Evolutionary conservation across 2,329 filamentous ascomycete species (phyloP).

Genomic region (Colletotrichum limetticola): DNA sequence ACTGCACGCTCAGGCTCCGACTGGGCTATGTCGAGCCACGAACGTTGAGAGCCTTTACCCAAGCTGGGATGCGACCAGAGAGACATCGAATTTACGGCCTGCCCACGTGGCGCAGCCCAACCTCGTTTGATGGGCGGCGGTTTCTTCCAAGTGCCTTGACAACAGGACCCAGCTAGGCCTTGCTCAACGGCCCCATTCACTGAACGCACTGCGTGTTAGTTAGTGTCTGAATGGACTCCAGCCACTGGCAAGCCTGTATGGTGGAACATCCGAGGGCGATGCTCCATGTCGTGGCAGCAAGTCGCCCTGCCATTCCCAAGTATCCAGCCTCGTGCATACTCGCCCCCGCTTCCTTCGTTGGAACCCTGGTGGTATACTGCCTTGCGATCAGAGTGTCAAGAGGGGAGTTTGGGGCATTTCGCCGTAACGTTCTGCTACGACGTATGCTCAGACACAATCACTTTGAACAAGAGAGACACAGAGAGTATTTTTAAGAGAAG

Average conservation of each 20-base stretch:
- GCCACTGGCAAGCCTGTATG: slow-evolving; percentile 24
- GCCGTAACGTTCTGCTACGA: neutral
- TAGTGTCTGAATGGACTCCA: neutral
- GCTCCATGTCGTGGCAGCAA: slow-evolving; percentile 15
- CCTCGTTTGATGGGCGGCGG: slow-evolving; percentile 2
- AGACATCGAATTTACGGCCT: neutral
- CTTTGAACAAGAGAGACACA: neutral
- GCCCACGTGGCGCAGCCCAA: slow-evolving; percentile 29
- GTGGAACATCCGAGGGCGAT: slow-evolving; percentile 3
- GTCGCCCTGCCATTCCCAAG: slow-evolving; percentile 10
- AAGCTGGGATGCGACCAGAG: neutral
- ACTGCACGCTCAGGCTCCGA: too few relatives aligned
- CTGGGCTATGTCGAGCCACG: neutral
- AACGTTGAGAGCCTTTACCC: neutral
- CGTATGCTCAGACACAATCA: neutral
- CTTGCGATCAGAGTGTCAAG: neutral
- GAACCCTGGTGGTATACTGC: neutral
- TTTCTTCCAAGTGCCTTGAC: neutral
- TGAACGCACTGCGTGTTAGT: neutral
- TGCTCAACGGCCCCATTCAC: too few relatives aligned
- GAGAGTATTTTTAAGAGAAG: slow-evolving; percentile 23
- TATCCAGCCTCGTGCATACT: slow-evolving; percentile 21
- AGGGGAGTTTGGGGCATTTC: too few relatives aligned
- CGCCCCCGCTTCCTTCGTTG: slow-evolving; percentile 15
- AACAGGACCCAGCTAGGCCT: neutral